These are phyloP conservation scores for Parmelia sp. DNA, from an alignment of 495 filamentous ascomycete genomes.

Conservation along the genomic window DNA sequence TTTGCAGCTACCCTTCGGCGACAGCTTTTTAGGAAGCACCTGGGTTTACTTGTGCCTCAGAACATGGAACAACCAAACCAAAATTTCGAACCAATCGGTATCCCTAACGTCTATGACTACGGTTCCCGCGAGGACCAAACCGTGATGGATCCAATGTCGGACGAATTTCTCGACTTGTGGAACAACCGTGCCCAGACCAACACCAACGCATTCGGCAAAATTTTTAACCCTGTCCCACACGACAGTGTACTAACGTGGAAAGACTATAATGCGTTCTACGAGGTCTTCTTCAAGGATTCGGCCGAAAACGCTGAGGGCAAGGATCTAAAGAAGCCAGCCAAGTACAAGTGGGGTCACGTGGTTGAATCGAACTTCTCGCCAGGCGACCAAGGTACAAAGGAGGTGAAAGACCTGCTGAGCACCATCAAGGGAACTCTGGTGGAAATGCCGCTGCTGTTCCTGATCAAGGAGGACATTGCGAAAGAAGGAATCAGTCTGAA, in stretches of 20 bases:
- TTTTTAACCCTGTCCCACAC: constrained; percentile 84
- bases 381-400: constrained; percentile 52
- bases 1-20: constrained; percentile 81
- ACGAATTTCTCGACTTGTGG: constrained; percentile 65
- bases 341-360: constrained; percentile 75
- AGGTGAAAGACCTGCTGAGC: constrained; percentile 77
- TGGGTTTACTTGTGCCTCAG: constrained; percentile 75
- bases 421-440: constrained; percentile 73
- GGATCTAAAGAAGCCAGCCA: constrained; percentile 39
- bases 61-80: constrained; percentile 52
- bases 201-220: constrained; percentile 75
- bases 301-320: constrained; percentile 41
- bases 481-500: constrained; percentile 77
- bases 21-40: constrained; percentile 83
- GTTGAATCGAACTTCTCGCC: constrained; percentile 69
- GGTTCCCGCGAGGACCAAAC: constrained; percentile 63
- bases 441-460: constrained; percentile 87
- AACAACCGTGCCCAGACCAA: constrained; percentile 66
- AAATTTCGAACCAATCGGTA: constrained; percentile 72
- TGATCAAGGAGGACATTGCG: constrained; percentile 82
- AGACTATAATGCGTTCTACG: constrained; percentile 78
- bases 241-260: constrained; percentile 76
- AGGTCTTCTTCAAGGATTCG: constrained; percentile 59
- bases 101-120: constrained; percentile 77
- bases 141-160: constrained; percentile 68